Evolutionary conservation across 306 rosid genomes (phyloP).

Genomic region (Prunus campanulata): DNA sequence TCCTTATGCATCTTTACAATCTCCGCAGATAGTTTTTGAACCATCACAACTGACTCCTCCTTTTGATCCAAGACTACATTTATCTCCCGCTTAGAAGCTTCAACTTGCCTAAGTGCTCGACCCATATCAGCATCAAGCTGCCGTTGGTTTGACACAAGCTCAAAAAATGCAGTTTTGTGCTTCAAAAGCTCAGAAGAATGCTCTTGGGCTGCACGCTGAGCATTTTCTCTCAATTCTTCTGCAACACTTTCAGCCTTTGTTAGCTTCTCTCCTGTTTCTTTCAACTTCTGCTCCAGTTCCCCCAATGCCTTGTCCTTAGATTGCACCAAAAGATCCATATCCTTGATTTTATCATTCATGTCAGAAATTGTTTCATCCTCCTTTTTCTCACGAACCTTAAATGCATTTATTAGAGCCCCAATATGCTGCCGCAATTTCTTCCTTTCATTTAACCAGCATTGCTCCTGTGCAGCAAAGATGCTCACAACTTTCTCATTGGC

Average conservation of each 20-base stretch:
- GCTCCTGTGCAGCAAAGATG: constrained; percentile 90
- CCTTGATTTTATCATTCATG: constrained; percentile 53
- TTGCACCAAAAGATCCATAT: constrained; percentile 54
- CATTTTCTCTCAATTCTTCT: constrained; percentile 60
- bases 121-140: constrained; percentile 84
- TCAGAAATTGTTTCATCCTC: constrained; percentile 41
- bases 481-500: constrained; percentile 96
- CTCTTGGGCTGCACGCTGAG: constrained; percentile 55
- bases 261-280: constrained; percentile 61
- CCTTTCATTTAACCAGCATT: constrained; percentile 77
- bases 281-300: constrained; percentile 53
- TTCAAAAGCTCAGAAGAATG: constrained; percentile 84
- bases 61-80: constrained; percentile 57
- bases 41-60: constrained; percentile 78
- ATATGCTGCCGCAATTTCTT: constrained; percentile 64
- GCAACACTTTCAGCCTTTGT: constrained; percentile 48
- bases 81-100: constrained; percentile 64
- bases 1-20: constrained; percentile 69
- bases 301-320: constrained; percentile 52
- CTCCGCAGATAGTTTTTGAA: constrained; percentile 66
- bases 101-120: constrained; percentile 61
- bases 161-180: constrained; percentile 90
- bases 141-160: constrained; percentile 84
- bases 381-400: constrained; percentile 60
- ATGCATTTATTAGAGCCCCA: constrained; percentile 60